Percentiles rank a stretch among this genome's conserved stretches.
These are phyloP conservation scores for Salvia miltiorrhiza DNA, from an alignment of 257 asterid genomes.

Conservation along the genomic window DNA sequence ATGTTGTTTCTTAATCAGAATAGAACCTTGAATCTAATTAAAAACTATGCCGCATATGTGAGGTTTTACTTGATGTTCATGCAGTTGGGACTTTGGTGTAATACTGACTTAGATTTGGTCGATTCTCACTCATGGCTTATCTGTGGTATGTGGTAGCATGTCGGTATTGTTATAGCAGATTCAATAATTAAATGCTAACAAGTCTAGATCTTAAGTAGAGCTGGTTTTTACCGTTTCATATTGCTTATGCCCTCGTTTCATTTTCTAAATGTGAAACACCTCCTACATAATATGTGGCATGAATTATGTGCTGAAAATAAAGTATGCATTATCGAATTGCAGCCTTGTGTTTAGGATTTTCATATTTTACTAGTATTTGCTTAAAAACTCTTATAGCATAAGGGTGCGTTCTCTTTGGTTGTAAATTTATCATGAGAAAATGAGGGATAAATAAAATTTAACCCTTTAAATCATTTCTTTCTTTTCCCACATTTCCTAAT, in stretches of 20 bases:
- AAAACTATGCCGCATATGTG: background rate
- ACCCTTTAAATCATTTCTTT: no score
- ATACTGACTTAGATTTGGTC: background rate
- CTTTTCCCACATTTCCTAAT: no score
- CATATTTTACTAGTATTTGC: no score
- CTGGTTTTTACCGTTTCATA: background rate
- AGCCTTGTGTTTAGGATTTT: no score
- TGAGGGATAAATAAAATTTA: no score
- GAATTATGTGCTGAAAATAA: no score
- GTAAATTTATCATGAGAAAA: no score
- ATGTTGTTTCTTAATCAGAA: conserved; percentile 3
- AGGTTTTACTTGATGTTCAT: background rate
- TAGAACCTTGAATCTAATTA: conserved; percentile 1
- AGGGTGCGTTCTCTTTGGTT: no score
- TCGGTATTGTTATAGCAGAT: background rate
- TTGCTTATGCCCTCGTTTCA: background rate
- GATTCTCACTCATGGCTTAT: background rate
- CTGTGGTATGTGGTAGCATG: background rate
- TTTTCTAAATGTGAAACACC: no score
- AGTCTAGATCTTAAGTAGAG: background rate
- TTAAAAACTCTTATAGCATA: no score
- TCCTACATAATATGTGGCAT: no score
- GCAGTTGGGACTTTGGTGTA: background rate
- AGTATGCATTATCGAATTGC: no score
- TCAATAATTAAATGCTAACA: background rate